Conservation (phyloP, 2,329 filamentous ascomycete species). For the Colletotrichum musae region DNA sequence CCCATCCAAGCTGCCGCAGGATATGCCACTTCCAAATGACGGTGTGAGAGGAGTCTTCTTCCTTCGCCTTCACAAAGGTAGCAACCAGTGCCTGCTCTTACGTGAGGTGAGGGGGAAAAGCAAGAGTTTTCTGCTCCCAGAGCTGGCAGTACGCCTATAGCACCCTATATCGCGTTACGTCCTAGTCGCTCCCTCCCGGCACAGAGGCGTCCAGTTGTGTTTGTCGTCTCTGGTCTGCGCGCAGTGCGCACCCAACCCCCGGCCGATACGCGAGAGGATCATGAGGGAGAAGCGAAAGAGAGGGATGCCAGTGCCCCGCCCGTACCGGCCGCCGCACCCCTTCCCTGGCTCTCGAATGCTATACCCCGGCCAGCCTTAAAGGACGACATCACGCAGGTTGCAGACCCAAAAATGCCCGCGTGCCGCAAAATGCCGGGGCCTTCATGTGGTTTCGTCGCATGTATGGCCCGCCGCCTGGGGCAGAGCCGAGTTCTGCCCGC, state of each 20-base stretch:
- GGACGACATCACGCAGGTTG: conserved; percentile 9
- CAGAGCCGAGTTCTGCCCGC: conserved; percentile 10
- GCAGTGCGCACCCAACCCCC: not conserved
- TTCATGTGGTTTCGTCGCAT: conserved; percentile 1
- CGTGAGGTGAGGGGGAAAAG: conserved; percentile 7
- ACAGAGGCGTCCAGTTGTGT: conserved; percentile 7
- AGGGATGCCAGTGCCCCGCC: conserved; percentile 21
- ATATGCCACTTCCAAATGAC: conserved; percentile 20
- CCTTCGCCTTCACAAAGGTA: not conserved
- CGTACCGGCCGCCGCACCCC: conserved; percentile 9
- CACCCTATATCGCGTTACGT: conserved; percentile 17
- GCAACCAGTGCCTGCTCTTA: conserved; percentile 1
- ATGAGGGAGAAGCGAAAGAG: conserved; percentile 34
- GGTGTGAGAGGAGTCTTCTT: conserved; percentile 10
- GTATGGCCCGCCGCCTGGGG: conserved; percentile 8
- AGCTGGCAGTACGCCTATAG: conserved; percentile 3
- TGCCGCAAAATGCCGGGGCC: not conserved
- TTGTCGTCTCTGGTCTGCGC: not conserved
- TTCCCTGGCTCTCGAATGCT: conserved; percentile 18
- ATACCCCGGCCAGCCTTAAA: conserved; percentile 17
- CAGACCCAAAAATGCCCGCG: not conserved
- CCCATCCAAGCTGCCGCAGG: conserved; percentile 27
- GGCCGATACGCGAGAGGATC: conserved; percentile 30
- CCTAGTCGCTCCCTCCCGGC: conserved; percentile 15
- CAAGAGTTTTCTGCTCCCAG: not conserved